Evolutionary conservation across 2,329 filamentous ascomycete species (phyloP).

Genomic region (Penicillium hesseltinei): DNA sequence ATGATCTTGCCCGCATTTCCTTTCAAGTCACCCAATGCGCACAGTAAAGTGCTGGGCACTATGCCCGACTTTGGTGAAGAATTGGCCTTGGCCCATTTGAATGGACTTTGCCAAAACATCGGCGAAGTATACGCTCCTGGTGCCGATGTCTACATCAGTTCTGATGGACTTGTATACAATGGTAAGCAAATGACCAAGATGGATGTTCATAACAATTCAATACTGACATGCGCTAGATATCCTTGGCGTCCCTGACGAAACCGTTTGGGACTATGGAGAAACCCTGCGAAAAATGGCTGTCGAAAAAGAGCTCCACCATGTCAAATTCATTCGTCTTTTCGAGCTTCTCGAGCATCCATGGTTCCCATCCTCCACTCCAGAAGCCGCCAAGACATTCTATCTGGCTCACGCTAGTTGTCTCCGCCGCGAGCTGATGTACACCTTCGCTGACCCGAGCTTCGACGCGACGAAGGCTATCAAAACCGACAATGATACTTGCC

Average conservation of each 20-base stretch:
- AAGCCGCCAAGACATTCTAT: constrained; percentile 26
- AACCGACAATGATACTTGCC: constrained; percentile 28
- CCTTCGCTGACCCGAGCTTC: constrained; percentile 28
- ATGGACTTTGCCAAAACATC: constrained; percentile 43
- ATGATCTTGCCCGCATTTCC: constrained; percentile 34
- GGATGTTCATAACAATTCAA: accelerated
- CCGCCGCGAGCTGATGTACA: constrained; percentile 26
- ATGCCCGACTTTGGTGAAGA: constrained; percentile 47
- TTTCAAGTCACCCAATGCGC: constrained; percentile 30
- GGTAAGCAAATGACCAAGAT: constrained; percentile 10
- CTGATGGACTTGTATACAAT: constrained; percentile 46
- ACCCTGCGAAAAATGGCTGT: constrained; percentile 37
- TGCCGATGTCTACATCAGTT: constrained; percentile 43
- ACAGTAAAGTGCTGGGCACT: constrained; percentile 35
- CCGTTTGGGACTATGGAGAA: constrained; percentile 44
- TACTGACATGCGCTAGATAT: constrained; percentile 30
- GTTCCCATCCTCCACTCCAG: constrained; percentile 18
- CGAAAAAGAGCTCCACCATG: constrained; percentile 31
- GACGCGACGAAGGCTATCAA: constrained; percentile 27
- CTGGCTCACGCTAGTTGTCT: constrained; percentile 27
- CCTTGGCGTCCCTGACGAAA: constrained; percentile 42
- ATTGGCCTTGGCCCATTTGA: constrained; percentile 41
- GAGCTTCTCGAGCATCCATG: constrained; percentile 35
- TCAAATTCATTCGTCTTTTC: constrained; percentile 40
- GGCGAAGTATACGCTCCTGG: constrained; percentile 40